Evolutionary conservation across 352 stramenopile species (phyloP), one percentile per base, ranked within the genome.

Genomic region (Globisporangium splendens): DNA sequence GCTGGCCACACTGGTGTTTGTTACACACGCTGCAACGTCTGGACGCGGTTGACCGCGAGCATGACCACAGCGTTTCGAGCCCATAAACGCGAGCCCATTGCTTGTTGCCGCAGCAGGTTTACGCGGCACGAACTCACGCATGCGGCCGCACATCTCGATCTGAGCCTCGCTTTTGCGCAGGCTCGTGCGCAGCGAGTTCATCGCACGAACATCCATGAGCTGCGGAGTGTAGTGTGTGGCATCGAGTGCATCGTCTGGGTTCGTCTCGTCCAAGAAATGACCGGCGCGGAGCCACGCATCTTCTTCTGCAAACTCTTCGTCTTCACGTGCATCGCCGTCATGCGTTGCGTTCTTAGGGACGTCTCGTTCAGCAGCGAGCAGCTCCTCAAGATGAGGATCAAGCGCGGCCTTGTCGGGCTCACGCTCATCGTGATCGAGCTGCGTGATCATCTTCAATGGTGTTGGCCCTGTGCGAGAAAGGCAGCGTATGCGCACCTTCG

Each of bases 161-260:
- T 78, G 69, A 2, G 54, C 46, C 42, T 86, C 72, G 14, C 59
- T 81, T 12, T 75, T 70, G 1, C 56, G 53, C 20, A 88, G 52
- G 15, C 69, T 59, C 43, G 49, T 50, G n/a, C 77, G 72, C 50
- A 90, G 53, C 38, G 61, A 38, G 4, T 68, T 63, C 56, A 88
- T 84, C 43, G 74, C 75, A 14, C 65, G 53, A 7, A 62, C 73
- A 54, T 89, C 75, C 79, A 89, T 88, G 43, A 87, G 54, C 54
- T 82, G 72, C 14, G 75, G 65, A 4, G 58, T 70, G 54, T 87
- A 88, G 13, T 39, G 53, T 1, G 71, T 62, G 20, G 60, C 56
- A 11, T 74, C 50, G 12, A 4, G n/a, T 2, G 24, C 50, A 14
- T 47, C 33, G 15, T 56, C 50, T 17, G 33, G n/a, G 1, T 56